These are phyloP conservation scores for Solanum verrucosum DNA, from an alignment of 257 asterid genomes.

Conservation along the genomic window DNA sequence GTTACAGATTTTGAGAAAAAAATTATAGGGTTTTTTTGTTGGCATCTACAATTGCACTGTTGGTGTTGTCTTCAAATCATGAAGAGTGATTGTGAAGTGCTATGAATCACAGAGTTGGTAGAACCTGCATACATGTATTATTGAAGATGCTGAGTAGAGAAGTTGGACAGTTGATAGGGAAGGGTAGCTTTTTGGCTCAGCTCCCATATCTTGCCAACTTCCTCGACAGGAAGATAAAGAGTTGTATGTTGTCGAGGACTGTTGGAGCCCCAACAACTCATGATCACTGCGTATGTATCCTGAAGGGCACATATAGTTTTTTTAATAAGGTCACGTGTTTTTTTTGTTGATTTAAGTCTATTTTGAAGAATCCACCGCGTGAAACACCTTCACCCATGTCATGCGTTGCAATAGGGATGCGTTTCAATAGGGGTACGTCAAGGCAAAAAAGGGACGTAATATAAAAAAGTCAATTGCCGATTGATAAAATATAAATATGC, in stretches of 20 bases:
- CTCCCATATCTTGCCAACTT: neutral
- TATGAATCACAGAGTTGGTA: neutral
- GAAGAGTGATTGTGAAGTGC: neutral
- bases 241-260: neutral
- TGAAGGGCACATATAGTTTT: neutral
- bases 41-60: neutral
- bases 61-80: neutral
- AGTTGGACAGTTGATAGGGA: neutral
- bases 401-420: neutral
- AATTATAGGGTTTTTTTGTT: neutral
- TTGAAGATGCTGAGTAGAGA: neutral
- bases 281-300: neutral
- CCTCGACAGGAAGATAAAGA: neutral
- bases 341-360: neutral
- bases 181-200: neutral
- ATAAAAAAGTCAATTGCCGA: neutral
- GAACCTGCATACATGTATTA: neutral
- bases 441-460: neutral
- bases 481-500: neutral
- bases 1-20: neutral
- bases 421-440: neutral
- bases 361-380: neutral
- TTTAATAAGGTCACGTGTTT: neutral
- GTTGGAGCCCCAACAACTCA: neutral
- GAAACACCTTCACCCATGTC: neutral